Conservation (phyloP, 106 monocot genomes). For the Acorus calamus region DNA sequence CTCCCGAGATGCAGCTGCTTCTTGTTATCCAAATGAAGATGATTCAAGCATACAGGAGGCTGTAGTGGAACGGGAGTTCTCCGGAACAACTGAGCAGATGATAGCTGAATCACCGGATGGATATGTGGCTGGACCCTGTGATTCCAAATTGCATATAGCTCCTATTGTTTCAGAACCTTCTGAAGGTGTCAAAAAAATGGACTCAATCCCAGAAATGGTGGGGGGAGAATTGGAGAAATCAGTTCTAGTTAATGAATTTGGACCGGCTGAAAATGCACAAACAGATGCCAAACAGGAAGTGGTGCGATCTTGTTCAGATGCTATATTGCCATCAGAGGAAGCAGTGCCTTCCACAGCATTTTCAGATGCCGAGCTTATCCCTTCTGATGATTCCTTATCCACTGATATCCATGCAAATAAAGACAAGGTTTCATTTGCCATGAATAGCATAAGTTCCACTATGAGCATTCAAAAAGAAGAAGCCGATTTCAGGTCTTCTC, state of each 20-base stretch:
- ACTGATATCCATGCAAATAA: constrained; percentile 2
- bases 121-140: not conserved
- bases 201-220: not conserved
- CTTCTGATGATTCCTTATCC: constrained; percentile 4
- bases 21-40: not conserved
- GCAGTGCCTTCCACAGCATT: not conserved
- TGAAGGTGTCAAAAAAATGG: constrained; percentile 2
- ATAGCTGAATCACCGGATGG: constrained; percentile 6
- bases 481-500: not conserved
- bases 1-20: constrained; percentile 2
- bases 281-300: not conserved
- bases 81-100: not conserved
- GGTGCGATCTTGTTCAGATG: not conserved
- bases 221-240: constrained; percentile 2
- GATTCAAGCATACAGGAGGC: constrained; percentile 1
- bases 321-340: not conserved
- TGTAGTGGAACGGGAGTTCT: constrained; percentile 1
- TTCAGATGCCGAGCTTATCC: not conserved
- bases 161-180: constrained; percentile 5
- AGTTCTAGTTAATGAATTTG: not conserved
- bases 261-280: constrained; percentile 5
- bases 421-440: not conserved
- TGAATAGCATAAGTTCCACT: constrained; percentile 3
- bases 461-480: constrained; percentile 1
- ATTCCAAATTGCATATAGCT: constrained; percentile 12